Conservation (phyloP, 208 protist species). For the Vickermania spadyakhi region DNA sequence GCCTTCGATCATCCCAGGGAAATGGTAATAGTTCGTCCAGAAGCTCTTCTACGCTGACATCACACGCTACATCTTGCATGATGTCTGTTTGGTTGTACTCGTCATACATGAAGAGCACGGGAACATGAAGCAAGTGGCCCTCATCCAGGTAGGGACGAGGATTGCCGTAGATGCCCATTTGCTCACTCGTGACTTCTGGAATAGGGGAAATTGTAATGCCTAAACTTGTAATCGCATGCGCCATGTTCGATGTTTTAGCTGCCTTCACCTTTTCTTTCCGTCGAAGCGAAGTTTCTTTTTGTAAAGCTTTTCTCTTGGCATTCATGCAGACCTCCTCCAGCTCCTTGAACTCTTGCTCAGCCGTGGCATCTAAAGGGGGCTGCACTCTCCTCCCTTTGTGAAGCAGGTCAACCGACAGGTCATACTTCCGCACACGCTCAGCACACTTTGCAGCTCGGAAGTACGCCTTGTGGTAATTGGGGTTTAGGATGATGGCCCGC, state of each 20-base stretch:
- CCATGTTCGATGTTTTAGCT: constrained; percentile 48
- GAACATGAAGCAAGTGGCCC: constrained; percentile 69
- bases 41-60: constrained; percentile 47
- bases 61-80: constrained; percentile 83
- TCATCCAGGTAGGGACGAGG: constrained; percentile 71
- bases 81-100: constrained; percentile 90
- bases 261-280: constrained; percentile 27
- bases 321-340: constrained; percentile 26
- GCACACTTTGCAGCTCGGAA: constrained; percentile 76
- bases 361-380: constrained; percentile 20
- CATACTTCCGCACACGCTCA: constrained; percentile 62
- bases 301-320: constrained; percentile 10
- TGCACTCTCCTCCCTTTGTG: constrained; percentile 24
- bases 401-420: constrained; percentile 53
- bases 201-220: constrained; percentile 46
- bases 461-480: constrained; percentile 77
- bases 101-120: constrained; percentile 92
- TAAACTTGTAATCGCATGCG: constrained; percentile 43
- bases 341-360: constrained; percentile 47
- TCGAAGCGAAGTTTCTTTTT: constrained; percentile 25
- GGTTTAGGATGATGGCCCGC: constrained; percentile 69
- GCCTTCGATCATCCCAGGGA: constrained; percentile 66
- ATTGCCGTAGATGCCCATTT: constrained; percentile 76
- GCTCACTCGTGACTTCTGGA: constrained; percentile 70
- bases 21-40: constrained; percentile 80